Evolutionary conservation across 2,329 filamentous ascomycete genomes (phyloP).

Genomic region (Ampelomyces quisqualis): DNA sequence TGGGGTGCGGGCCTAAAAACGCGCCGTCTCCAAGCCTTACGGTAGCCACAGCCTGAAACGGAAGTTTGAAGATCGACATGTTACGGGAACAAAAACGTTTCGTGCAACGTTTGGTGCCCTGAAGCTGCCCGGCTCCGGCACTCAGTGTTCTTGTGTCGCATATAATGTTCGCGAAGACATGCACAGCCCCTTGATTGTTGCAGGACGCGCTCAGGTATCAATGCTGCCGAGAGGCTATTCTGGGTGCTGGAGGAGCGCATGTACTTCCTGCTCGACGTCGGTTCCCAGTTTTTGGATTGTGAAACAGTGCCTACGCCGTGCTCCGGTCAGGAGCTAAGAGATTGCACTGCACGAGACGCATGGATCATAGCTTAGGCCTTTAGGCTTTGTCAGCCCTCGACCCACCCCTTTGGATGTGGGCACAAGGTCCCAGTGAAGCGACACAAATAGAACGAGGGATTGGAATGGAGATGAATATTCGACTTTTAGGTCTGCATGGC

Average conservation of each 20-base stretch:
- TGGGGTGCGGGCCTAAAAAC: background rate
- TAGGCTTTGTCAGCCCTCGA: background rate
- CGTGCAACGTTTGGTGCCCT: conserved; percentile 20
- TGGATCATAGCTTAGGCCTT: conserved; percentile 3
- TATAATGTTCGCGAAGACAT: conserved; percentile 2
- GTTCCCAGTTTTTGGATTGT: conserved; percentile 18
- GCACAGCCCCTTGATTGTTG: conserved; percentile 1
- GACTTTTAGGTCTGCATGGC: too few species aligned
- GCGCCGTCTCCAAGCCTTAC: conserved; percentile 12
- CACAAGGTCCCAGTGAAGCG: background rate
- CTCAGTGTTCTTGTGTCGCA: conserved; percentile 11
- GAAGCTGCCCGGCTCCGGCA: conserved; percentile 13
- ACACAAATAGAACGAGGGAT: background rate
- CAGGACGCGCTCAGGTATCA: conserved; percentile 1
- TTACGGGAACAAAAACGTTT: conserved; percentile 27
- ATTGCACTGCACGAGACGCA: conserved; percentile 19
- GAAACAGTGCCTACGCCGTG: conserved; percentile 13
- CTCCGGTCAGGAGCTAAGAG: conserved; percentile 11
- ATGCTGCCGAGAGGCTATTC: conserved; percentile 5
- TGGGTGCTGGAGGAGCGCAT: conserved; percentile 6
- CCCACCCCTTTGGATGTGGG: background rate
- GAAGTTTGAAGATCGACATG: conserved; percentile 18
- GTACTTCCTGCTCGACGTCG: conserved; percentile 8
- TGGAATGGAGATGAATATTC: too few species aligned
- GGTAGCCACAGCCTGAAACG: conserved; percentile 16